phyloP scores from a whole-genome alignment of 306 rosid genomes.

The Lathyrus sativus region DNA sequence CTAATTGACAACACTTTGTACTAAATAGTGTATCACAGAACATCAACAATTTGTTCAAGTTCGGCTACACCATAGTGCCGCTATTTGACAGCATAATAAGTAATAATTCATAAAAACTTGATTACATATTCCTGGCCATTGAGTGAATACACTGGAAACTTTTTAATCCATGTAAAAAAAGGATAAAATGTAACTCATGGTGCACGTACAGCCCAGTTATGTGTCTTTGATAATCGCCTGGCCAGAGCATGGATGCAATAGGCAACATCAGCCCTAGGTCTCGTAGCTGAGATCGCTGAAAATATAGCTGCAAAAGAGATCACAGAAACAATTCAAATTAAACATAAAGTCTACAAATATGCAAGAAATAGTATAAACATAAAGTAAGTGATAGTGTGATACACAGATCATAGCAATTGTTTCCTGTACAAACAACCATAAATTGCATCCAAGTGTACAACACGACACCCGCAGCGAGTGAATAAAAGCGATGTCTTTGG shows the following conservation, averaged over 20 bases:
- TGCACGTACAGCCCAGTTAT: constrained; percentile 94
- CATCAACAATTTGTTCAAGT: not conserved
- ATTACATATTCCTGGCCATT: constrained; percentile 27
- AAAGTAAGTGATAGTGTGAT: not conserved
- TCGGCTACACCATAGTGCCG: not conserved
- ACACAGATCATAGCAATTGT: constrained; percentile 12
- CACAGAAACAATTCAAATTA: constrained; percentile 35
- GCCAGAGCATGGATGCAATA: constrained; percentile 98
- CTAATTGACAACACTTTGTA: not conserved
- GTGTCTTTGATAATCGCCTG: constrained; percentile 86
- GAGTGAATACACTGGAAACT: constrained; percentile 4
- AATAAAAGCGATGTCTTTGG: not conserved
- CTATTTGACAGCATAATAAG: not conserved
- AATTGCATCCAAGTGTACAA: not conserved
- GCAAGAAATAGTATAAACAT: constrained; percentile 24
- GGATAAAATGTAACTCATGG: constrained; percentile 29
- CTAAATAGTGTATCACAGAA: not conserved
- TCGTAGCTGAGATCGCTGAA: constrained; percentile 93
- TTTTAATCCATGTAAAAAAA: constrained; percentile 17
- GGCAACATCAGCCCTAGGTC: constrained; percentile 99
- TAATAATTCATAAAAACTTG: constrained; percentile 22
- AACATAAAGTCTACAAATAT: constrained; percentile 28
- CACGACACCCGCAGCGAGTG: not conserved
- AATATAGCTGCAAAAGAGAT: constrained; percentile 74
- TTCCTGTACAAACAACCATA: constrained; percentile 4